phyloP scores from a whole-genome alignment of 148 eudicot genomes.

The Persicaria maculosa region DNA sequence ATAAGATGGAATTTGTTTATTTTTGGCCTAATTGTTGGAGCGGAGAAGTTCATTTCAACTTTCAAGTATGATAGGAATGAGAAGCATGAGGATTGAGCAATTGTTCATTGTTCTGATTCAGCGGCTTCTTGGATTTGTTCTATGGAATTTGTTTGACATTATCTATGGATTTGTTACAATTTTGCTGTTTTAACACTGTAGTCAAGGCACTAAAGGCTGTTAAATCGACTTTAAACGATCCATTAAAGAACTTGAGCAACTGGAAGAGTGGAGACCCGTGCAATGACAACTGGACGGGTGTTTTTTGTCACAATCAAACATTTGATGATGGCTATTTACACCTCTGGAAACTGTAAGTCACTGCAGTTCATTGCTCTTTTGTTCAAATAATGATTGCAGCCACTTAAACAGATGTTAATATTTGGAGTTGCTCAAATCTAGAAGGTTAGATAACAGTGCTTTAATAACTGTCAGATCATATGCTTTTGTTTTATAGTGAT shows the following conservation, averaged over 20 bases:
- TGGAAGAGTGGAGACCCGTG: conserved; percentile 42
- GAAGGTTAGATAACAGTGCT: not conserved
- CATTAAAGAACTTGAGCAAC: conserved; percentile 25
- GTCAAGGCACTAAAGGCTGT: conserved; percentile 29
- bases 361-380: not conserved
- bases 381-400: not conserved
- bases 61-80: not conserved
- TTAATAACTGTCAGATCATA: too few relatives aligned
- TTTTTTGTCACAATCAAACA: conserved; percentile 26
- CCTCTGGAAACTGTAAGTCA: conserved; percentile 36
- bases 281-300: conserved; percentile 38
- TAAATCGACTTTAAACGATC: conserved; percentile 25
- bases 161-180: not conserved
- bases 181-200: conserved; percentile 11
- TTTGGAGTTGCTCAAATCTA: not conserved
- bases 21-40: too few relatives aligned
- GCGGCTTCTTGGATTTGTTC: not conserved
- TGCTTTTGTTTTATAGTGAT: not conserved
- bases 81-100: not conserved
- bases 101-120: not conserved
- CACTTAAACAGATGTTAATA: conserved; percentile 4
- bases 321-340: conserved; percentile 36
- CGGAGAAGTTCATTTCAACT: too few relatives aligned
- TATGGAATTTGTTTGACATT: not conserved
- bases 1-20: too few relatives aligned